These are phyloP conservation scores for Mycena pura DNA, from an alignment of 768 basidiomycete species.

Conservation along the genomic window DNA sequence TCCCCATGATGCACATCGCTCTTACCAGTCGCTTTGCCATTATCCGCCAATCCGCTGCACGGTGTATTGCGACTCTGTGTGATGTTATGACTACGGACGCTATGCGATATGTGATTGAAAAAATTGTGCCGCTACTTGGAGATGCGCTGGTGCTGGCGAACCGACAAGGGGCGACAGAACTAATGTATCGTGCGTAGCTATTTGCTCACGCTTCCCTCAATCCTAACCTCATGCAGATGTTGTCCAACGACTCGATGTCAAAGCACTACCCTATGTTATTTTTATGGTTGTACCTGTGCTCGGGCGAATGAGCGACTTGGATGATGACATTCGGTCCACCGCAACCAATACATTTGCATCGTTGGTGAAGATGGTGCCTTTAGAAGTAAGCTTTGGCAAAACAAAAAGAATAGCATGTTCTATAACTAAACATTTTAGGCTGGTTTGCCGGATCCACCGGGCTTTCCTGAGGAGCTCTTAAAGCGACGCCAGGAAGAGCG, in stretches of 20 bases:
- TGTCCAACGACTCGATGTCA: conserved; percentile 89
- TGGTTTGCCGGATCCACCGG: conserved; percentile 94
- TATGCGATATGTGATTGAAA: conserved; percentile 90
- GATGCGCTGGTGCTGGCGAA: conserved; percentile 78
- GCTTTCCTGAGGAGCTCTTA: conserved; percentile 87
- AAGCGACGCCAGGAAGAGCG: conserved; percentile 87
- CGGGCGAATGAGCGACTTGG: conserved; percentile 94
- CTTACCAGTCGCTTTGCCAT: conserved; percentile 90
- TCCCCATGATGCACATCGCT: conserved; percentile 78
- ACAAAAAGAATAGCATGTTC: background rate
- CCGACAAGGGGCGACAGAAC: conserved; percentile 89
- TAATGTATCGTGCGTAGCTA: conserved; percentile 83
- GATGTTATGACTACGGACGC: conserved; percentile 84
- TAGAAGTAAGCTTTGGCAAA: conserved; percentile 68
- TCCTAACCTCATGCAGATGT: conserved; percentile 65
- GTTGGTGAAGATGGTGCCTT: conserved; percentile 96
- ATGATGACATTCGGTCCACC: conserved; percentile 90
- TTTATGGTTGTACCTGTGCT: conserved; percentile 96
- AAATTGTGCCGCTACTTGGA: conserved; percentile 79
- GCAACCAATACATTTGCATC: conserved; percentile 98
- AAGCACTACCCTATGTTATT: conserved; percentile 94
- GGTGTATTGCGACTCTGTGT: conserved; percentile 88
- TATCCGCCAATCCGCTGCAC: conserved; percentile 86
- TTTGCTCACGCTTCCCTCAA: background rate
- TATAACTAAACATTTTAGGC: conserved; percentile 61